Conservation (phyloP, 2,329 filamentous ascomycete genomes). For the Chrysoporthe austroafricana region DNA sequence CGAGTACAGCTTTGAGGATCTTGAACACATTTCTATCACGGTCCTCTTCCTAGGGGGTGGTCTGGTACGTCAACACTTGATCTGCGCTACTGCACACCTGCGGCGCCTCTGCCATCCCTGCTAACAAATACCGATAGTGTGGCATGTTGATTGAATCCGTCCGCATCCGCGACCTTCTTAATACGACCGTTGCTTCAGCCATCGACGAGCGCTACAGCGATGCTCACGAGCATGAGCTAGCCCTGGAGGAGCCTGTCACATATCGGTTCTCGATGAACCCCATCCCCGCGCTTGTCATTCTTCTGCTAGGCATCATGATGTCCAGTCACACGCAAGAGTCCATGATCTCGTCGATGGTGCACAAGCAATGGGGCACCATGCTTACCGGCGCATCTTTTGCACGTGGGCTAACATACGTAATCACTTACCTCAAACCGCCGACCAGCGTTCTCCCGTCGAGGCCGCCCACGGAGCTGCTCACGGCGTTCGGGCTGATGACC, state of each 20-base stretch:
- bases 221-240: constrained; percentile 50
- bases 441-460: constrained; percentile 79
- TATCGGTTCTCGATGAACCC: constrained; percentile 84
- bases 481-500: constrained; percentile 82
- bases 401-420: constrained; percentile 76
- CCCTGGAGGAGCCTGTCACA: constrained; percentile 62
- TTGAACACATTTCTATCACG: constrained; percentile 92
- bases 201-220: constrained; percentile 38
- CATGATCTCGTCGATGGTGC: constrained; percentile 88
- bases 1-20: constrained; percentile 75
- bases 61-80: constrained; percentile 59
- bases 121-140: constrained; percentile 48
- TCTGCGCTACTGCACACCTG: constrained; percentile 23
- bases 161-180: constrained; percentile 68
- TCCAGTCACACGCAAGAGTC: constrained; percentile 83
- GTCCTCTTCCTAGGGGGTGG: constrained; percentile 93
- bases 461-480: constrained; percentile 87
- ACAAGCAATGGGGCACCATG: constrained; percentile 90
- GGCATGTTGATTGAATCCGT: constrained; percentile 86
- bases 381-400: constrained; percentile 80
- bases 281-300: constrained; percentile 82
- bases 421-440: constrained; percentile 80
- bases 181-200: constrained; percentile 51
- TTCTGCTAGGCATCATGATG: constrained; percentile 94
- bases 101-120: constrained; percentile 10